Conservation (phyloP, 805 yeast genomes). For the Pichia occidentalis region DNA sequence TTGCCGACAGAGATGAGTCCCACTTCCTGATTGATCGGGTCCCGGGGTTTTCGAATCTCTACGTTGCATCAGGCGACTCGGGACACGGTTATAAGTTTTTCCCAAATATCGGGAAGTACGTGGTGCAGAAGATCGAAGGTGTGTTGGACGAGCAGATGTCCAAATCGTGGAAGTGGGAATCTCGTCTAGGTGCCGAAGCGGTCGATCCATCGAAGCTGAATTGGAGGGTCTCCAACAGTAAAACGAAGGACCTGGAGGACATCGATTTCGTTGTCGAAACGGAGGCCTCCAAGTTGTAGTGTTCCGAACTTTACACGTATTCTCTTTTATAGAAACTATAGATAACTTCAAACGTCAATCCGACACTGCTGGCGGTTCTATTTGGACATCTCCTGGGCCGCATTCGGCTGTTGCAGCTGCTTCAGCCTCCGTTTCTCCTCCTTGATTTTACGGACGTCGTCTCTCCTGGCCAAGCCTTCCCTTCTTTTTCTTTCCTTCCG, state of each 20-base stretch:
- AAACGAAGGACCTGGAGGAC: constrained; percentile 14
- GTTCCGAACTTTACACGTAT: neutral
- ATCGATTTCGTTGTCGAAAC: constrained; percentile 14
- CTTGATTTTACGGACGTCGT: constrained; percentile 17
- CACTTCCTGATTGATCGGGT: constrained; percentile 35
- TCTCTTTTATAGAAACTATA: too few relatives aligned
- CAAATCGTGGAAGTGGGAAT: constrained; percentile 31
- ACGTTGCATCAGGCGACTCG: constrained; percentile 39
- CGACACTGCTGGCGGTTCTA: neutral
- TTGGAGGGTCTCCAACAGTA: constrained; percentile 21
- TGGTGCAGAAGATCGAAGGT: constrained; percentile 27
- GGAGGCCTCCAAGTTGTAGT: constrained; percentile 5
- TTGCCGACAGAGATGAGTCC: constrained; percentile 33
- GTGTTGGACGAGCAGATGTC: constrained; percentile 20
- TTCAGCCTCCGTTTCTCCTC: constrained; percentile 13
- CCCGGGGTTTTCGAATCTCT: constrained; percentile 28
- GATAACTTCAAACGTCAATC: too few relatives aligned
- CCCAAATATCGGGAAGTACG: constrained; percentile 40
- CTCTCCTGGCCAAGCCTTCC: constrained; percentile 41
- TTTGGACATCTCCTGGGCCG: neutral
- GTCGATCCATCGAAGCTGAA: constrained; percentile 19
- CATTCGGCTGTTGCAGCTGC: neutral
- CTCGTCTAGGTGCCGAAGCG: constrained; percentile 6
- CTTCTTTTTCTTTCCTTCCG: constrained; percentile 45
- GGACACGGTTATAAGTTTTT: constrained; percentile 41